Evolutionary conservation across 2,329 filamentous ascomycete species (phyloP).

Genomic region (Fusarium sp.): DNA sequence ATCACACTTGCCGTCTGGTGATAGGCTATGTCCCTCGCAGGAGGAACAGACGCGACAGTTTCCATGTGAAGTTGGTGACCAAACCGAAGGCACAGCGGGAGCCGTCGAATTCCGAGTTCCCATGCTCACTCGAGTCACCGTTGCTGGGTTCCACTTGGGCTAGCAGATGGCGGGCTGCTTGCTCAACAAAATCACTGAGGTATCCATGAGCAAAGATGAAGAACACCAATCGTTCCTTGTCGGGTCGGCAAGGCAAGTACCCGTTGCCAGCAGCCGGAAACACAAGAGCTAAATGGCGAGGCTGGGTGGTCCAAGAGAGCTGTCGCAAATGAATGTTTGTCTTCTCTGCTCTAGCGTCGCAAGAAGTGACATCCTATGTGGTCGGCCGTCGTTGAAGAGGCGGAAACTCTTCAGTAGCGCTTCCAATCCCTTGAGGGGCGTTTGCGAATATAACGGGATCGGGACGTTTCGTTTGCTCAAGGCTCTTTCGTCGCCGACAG

Average conservation of each 20-base stretch:
- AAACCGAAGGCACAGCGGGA: constrained; percentile 6
- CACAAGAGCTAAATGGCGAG: neutral
- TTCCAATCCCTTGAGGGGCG: neutral
- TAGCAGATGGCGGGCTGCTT: constrained; percentile 5
- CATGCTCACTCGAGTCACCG: constrained; percentile 23
- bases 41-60: constrained; percentile 12
- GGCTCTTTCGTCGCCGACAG: neutral
- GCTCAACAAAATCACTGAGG: neutral
- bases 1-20: constrained; percentile 26
- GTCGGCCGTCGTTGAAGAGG: neutral
- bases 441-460: neutral
- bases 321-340: neutral
- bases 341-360: neutral
- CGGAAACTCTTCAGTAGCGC: neutral
- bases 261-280: constrained; percentile 13
- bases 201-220: constrained; percentile 2
- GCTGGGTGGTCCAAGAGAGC: neutral
- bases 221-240: constrained; percentile 9
- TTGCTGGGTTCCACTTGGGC: constrained; percentile 20
- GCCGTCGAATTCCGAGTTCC: constrained; percentile 15
- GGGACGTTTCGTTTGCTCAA: neutral
- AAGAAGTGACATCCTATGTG: neutral
- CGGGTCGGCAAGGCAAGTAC: constrained; percentile 23
- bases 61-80: constrained; percentile 17
- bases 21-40: neutral